These are phyloP conservation scores for Magnusiomyces suaveolens DNA, from an alignment of 1,139 yeast species.

Conservation along the genomic window DNA sequence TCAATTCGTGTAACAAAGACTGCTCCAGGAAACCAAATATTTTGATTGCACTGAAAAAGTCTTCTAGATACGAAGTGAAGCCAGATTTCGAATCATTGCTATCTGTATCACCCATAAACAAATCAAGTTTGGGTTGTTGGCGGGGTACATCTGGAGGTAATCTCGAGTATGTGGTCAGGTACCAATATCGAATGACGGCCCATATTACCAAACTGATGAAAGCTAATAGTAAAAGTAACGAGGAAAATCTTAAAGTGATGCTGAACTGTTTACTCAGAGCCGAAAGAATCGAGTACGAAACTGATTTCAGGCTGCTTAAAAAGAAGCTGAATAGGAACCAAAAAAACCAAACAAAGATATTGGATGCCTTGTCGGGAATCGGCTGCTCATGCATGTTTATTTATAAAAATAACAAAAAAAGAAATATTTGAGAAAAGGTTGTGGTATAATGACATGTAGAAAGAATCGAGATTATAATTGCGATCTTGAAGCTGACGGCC, in stretches of 20 bases:
- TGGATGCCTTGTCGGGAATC: background rate
- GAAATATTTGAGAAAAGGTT: too few relatives aligned
- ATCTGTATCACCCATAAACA: constrained; percentile 34
- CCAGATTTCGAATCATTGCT: constrained; percentile 36
- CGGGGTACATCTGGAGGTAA: constrained; percentile 40
- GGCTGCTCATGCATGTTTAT: background rate
- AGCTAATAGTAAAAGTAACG: constrained; percentile 19
- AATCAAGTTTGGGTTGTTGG: constrained; percentile 38
- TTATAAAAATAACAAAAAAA: too few relatives aligned
- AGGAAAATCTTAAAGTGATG: constrained; percentile 23
- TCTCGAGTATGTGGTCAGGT: constrained; percentile 44
- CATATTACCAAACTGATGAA: constrained; percentile 24
- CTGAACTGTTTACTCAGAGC: constrained; percentile 21
- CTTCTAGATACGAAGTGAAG: constrained; percentile 62
- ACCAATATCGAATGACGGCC: constrained; percentile 41
- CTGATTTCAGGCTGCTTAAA: constrained; percentile 4
- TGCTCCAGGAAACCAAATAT: constrained; percentile 89
- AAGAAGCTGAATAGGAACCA: constrained; percentile 13
- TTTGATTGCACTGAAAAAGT: constrained; percentile 80
- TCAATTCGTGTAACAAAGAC: constrained; percentile 84
- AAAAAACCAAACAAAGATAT: constrained; percentile 14
- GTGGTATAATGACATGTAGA: background rate
- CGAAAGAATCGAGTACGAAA: constrained; percentile 6
- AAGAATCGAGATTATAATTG: background rate
- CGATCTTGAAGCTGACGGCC: too few relatives aligned